Evolutionary conservation across 2,329 filamentous ascomycete species (phyloP), one percentile per base, ranked within the genome.

Genomic region (Fusarium anguioides): DNA sequence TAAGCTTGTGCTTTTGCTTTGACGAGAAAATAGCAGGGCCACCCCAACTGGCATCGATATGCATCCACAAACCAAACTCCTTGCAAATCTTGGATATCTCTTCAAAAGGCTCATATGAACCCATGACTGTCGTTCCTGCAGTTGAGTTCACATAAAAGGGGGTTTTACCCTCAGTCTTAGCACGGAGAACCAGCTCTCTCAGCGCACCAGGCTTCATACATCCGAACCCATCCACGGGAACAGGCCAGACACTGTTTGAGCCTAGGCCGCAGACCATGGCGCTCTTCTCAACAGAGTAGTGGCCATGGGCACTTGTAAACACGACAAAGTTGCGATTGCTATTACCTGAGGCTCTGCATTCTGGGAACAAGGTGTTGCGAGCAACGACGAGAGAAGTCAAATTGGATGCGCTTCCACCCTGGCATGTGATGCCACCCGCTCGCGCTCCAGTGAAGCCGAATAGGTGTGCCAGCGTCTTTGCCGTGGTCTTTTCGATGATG

Each of bases 111-210:
- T 97, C 95, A 75, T 91, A 99, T 1, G 92, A 93, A 17, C 96
- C 96, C 65, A 95, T 83, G 4, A 98, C 95, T 0, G 96, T 99
- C 2, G 95, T 97, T 18, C 96, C 96, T 1, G 96, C 95, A 1
- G 96, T 98, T 8, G 94, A 92, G 76, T 97, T 98, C 75, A 98
- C 92, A 79, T 97, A 97, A 63, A 99, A 91, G 0, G 96, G 95
- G 1, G 91, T 96, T 75, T 90, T 88, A 31, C 92, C 93, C 47
- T 89, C 83, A 0, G 75, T 72, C 71, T 89, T 88, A 23, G 91
- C 89, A 52, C 84, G 82, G 7, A 81, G 48, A 27, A 97, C 82
- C 37, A 89, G 81, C 2, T 82, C 81, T 23, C 91, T 86, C 11
- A 99, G 83, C 17, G 87, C 87, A 0, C 81, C 74, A 0, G 91